Evolutionary conservation across 306 rosid species (phyloP).

Genomic region (Rosa persica): DNA sequence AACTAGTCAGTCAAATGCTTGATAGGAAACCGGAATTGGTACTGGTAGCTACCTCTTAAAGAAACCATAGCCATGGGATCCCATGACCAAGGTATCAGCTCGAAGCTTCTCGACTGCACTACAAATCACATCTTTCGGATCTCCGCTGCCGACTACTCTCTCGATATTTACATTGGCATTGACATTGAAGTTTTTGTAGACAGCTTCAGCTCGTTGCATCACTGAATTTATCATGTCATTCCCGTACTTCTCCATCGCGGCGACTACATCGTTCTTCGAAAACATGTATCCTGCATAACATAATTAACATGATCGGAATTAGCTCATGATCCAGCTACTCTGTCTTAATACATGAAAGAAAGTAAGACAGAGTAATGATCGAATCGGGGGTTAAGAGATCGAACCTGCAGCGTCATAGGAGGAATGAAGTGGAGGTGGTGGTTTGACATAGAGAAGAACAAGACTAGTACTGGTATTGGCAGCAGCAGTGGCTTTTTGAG

Average conservation of each 20-base stretch:
- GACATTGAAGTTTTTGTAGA: conserved; percentile 40
- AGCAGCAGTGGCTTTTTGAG: conserved; percentile 30
- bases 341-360: not conserved
- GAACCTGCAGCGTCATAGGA: conserved; percentile 69
- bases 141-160: conserved; percentile 61
- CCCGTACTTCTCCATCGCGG: conserved; percentile 50
- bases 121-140: conserved; percentile 73
- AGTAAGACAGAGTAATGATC: not conserved
- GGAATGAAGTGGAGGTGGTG: conserved; percentile 57
- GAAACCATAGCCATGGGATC: conserved; percentile 84
- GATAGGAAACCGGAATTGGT: not conserved
- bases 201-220: conserved; percentile 70
- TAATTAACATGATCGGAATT: not conserved
- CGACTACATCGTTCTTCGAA: conserved; percentile 44
- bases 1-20: not conserved
- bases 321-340: too few species aligned
- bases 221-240: conserved; percentile 55
- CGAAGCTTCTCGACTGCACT: conserved; percentile 50
- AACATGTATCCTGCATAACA: conserved; percentile 53
- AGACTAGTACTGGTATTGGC: conserved; percentile 32
- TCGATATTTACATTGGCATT: conserved; percentile 50
- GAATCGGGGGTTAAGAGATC: not conserved
- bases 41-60: conserved; percentile 46
- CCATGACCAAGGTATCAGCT: conserved; percentile 77
- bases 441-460: conserved; percentile 73